Evolutionary conservation across 306 rosid species (phyloP), one percentile per base, ranked within the genome.

Genomic region (Vicia villosa): DNA sequence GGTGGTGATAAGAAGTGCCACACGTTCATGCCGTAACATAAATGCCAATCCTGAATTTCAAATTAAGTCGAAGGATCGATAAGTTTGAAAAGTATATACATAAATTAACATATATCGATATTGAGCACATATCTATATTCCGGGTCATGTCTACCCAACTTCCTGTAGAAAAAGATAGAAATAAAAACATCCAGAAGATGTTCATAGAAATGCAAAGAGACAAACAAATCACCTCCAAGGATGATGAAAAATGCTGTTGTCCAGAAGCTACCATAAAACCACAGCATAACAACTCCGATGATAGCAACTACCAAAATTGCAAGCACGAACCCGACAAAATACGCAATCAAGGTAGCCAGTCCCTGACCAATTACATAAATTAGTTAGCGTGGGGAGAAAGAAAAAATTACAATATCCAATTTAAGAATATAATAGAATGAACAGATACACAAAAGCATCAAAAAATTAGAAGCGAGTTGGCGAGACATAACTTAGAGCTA

Each of bases 261-360:
- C 99, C 99, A 95, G 79, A 95, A 91, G 85, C 92, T 91, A 70
- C 99, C 97, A 64, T 86, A 95, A 56, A 95, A 79, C 99, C 99
- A 91, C 89, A 95, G 81, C 76, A 79, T 83, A 59, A 83, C 56
- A 76, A 83, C 74, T 75, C 97, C 97, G 69, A 84, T 74, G 79
- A 91, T 51, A 47, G 88, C 89, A 76, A 89, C 84, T 24, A 83
- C 83, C 83, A 89, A 76, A 82, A 86, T 68, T 79, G 96, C 84
- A 79, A 95, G 80, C 75, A 80, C 79, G 64, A 89, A 78, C 70
- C 95, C 96, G 40, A 81, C 46, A 74, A 86, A 89, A 67, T 77
- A 76, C 75, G 95, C 99, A 77, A 89, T 65, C 56, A 89, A 49
- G 70, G 85, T 87, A 73, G 93, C 88, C 73, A 84, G 55, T 51